Percentiles rank a stretch among this genome's conserved stretches.
These are phyloP conservation scores for Nothophytophthora sp. DNA, from an alignment of 352 stramenopile genomes.

Conservation along the genomic window DNA sequence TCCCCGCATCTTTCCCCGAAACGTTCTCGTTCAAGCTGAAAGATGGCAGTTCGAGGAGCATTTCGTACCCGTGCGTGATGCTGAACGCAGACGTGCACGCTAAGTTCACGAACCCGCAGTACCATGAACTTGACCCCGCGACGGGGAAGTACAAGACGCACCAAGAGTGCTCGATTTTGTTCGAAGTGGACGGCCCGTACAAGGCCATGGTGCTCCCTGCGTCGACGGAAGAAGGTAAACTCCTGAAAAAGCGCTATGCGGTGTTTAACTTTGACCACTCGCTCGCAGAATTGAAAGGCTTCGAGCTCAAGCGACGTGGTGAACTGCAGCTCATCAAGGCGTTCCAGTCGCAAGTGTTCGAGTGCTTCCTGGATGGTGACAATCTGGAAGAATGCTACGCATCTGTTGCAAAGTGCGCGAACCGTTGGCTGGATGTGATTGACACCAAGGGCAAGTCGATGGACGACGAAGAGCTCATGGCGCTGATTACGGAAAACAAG, in stretches of 20 bases:
- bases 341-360: slow-evolving; percentile 99
- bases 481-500: slow-evolving; percentile 99
- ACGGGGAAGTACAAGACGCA: slow-evolving; percentile 91
- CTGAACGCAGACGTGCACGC: slow-evolving; percentile 98
- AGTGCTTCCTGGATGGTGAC: slow-evolving; percentile 95
- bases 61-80: slow-evolving; percentile 99
- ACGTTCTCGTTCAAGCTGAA: slow-evolving; percentile 93
- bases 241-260: slow-evolving; percentile 99
- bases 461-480: slow-evolving; percentile 97
- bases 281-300: slow-evolving; percentile 88
- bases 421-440: slow-evolving; percentile 99
- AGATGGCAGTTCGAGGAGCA: slow-evolving; percentile 71
- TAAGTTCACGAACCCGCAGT: slow-evolving; percentile 99
- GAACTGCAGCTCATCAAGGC: slow-evolving; percentile 99
- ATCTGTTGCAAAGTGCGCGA: slow-evolving; percentile 95
- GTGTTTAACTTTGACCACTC: slow-evolving; percentile 88
- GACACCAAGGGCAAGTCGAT: slow-evolving; percentile 94
- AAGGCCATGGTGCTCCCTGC: slow-evolving; percentile 98
- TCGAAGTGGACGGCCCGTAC: slow-evolving; percentile 99
- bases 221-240: slow-evolving; percentile 97
- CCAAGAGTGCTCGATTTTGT: slow-evolving; percentile 99
- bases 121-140: slow-evolving; percentile 58
- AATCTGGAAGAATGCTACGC: slow-evolving; percentile 96
- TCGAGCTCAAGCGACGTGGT: slow-evolving; percentile 98
- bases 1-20: slow-evolving; percentile 98